phyloP scores from a whole-genome alignment of 441 rosid species.

The Euphorbia celastroides region DNA sequence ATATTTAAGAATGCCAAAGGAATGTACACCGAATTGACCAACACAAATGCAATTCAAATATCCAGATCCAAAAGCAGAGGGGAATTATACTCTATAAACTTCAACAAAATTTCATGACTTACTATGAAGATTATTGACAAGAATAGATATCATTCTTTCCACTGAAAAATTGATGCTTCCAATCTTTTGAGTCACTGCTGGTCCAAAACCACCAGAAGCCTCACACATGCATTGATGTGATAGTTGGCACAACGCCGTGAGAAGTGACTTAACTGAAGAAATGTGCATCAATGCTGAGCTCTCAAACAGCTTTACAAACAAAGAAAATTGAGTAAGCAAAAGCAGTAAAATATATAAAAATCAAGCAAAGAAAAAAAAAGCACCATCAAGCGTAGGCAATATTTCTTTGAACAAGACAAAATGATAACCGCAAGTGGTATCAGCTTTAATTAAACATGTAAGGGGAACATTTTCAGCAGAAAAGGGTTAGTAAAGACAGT shows the following conservation, averaged over 20 bases:
- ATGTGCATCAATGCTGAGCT: conserved; percentile 98
- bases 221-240: conserved; percentile 87
- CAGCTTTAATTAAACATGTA: background rate
- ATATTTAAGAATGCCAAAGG: background rate
- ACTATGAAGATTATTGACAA: conserved; percentile 97
- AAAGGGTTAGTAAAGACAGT: background rate
- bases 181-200: conserved; percentile 65
- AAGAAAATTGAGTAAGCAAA: conserved; percentile 41
- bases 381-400: background rate
- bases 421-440: background rate
- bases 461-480: background rate
- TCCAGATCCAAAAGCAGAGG: conserved; percentile 4
- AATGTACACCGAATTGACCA: background rate
- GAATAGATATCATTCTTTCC: conserved; percentile 94
- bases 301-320: conserved; percentile 71
- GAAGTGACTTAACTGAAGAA: conserved; percentile 95
- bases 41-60: background rate
- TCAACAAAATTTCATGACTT: conserved; percentile 35
- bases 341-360: conserved; percentile 13
- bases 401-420: background rate
- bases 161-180: conserved; percentile 89
- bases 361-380: background rate
- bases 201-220: conserved; percentile 65
- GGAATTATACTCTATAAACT: conserved; percentile 8
- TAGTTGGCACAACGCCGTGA: conserved; percentile 76